Evolutionary conservation across 306 rosid species (phyloP).

Genomic region (Chamaecrista fasciculata): DNA sequence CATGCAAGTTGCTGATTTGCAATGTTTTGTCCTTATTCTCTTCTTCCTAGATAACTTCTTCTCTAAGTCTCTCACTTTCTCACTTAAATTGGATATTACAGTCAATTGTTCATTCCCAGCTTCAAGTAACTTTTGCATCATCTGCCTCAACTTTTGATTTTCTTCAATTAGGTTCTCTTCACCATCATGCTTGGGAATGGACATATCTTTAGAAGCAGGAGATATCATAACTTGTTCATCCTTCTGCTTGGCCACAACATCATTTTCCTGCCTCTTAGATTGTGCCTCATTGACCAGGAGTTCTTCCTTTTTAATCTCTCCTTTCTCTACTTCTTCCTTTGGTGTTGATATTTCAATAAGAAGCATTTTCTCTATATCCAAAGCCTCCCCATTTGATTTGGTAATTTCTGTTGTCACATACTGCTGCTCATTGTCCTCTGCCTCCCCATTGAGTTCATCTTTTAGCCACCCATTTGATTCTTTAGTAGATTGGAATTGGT

Average conservation of each 20-base stretch:
- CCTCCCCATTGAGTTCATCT: slow-evolving; percentile 14
- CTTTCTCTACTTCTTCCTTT: background rate
- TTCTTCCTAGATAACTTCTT: slow-evolving; percentile 51
- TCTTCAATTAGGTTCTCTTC: slow-evolving; percentile 39
- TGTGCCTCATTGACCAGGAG: background rate
- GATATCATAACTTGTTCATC: background rate
- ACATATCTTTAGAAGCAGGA: background rate
- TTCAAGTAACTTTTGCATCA: slow-evolving; percentile 59
- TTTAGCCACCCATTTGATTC: slow-evolving; percentile 25
- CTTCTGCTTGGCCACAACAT: background rate
- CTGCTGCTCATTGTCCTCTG: background rate
- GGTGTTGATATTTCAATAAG: background rate
- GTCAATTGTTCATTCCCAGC: slow-evolving; percentile 61
- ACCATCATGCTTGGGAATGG: background rate
- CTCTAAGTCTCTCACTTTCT: slow-evolving; percentile 70
- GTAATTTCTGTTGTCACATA: background rate
- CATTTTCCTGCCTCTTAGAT: background rate
- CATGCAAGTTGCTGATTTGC: slow-evolving; percentile 23
- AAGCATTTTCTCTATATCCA: background rate
- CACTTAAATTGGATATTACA: slow-evolving; percentile 53
- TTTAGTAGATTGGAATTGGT: slow-evolving; percentile 9
- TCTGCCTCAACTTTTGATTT: slow-evolving; percentile 51
- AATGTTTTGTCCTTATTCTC: slow-evolving; percentile 33
- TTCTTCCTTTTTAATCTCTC: background rate
- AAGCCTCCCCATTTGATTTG: background rate